Base-by-base conservation (phyloP, 2,329 filamentous ascomycete species). In the Pseudonectria foliicola region DNA sequence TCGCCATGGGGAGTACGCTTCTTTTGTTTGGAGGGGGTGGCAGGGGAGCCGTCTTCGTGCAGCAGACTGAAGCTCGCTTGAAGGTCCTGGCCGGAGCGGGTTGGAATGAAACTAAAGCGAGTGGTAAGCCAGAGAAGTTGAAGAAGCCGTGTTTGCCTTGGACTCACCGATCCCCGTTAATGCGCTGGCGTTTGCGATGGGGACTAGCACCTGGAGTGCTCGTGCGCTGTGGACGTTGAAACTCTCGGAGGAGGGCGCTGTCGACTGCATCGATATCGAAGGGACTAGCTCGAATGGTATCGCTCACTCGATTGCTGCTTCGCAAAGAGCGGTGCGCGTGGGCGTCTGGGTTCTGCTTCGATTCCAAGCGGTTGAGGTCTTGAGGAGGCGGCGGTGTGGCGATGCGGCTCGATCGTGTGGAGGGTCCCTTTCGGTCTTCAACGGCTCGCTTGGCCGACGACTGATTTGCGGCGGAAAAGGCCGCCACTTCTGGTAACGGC, bases 21-120 rank as follows among this genome's bases (percentile, higher is more conserved):
- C 64, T 86, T 87, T 39, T 83, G 76, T 56, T 81, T 85, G 4
- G 88, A 90, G 1, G 90, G 87, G 2, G 89, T 95, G 10, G 90
- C 85, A 13, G 92, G 92, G 13, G 90, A 95, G 26, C 84, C 88
- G 57, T 95, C 88, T 43, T 95, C 90, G 54, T 94, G 85, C 18
- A 96, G 71, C 36, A 96, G 68, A 56, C 81, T 95, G 63, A 92
- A 96, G 60, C 88, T 93, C 34, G 90, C 88, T 57, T 90, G 85
- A 15, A 96, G 69, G 61, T 98, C 92, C 60, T 95, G 88, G 6
- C 90, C 92, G 45, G 89, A 82, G 27, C 92, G 78, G 50, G 92
- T 93, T 18, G 92, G 92, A 48, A 98, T 96, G 58, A 98, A 98
- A 52, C 92, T 94, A 33, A 25, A 13, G 29, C 28, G 31, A 46